Evolutionary conservation across 495 filamentous ascomycete species (phyloP).

Genomic region (Penicillium argentinense): DNA sequence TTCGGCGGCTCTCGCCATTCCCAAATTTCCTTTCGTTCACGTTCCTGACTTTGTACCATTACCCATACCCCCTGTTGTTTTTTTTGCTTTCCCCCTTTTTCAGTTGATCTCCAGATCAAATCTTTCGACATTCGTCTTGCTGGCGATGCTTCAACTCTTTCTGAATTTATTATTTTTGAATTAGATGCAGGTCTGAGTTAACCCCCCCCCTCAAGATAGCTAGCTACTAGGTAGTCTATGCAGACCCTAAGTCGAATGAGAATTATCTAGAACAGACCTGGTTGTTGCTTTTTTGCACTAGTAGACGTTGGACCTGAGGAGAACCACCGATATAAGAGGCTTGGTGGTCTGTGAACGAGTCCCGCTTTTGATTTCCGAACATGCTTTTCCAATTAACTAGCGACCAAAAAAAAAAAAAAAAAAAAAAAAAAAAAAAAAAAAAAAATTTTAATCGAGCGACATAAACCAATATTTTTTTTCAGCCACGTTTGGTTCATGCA

Average conservation of each 20-base stretch:
- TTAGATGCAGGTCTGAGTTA: background rate
- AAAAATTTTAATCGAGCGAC: too few species aligned
- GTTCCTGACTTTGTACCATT: constrained; percentile 25
- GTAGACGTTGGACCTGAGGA: too few species aligned
- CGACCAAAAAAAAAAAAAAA: too few species aligned
- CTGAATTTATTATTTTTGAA: background rate
- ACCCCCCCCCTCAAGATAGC: background rate
- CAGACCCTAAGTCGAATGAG: background rate
- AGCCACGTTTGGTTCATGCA: too few species aligned
- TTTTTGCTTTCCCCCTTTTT: constrained; percentile 16
- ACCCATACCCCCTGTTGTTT: constrained; percentile 43
- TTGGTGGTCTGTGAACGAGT: too few species aligned
- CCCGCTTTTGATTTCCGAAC: too few species aligned
- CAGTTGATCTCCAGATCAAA: constrained; percentile 3
- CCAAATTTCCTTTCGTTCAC: constrained; percentile 5
- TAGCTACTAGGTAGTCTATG: constrained; percentile 5
- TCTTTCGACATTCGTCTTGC: background rate
- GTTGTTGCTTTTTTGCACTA: too few species aligned
- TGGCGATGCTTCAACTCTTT: background rate
- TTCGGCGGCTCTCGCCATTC: background rate
- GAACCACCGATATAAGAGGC: too few species aligned
- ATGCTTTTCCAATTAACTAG: too few species aligned
- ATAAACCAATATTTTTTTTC: too few species aligned
- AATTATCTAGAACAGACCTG: background rate
- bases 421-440: too few species aligned